Base-by-base conservation (phyloP, 2,329 filamentous ascomycete genomes). In the Neospermospora avenae region DNA sequence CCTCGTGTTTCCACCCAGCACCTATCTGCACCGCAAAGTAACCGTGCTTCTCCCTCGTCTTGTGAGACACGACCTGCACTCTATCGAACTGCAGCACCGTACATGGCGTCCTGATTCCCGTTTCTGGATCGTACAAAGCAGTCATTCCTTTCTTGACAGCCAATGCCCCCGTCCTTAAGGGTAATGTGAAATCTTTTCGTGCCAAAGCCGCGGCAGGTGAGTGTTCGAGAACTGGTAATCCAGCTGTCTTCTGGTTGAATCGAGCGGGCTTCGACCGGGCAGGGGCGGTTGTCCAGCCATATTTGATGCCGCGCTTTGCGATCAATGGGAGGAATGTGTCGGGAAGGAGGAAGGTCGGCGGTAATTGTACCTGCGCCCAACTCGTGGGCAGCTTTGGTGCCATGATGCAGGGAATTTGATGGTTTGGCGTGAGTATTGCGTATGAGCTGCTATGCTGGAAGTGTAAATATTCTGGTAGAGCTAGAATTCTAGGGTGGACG, bases 61-160 rank as follows among this genome's bases (percentile, higher is more conserved):
- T 97, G 77, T 90, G 88, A 61, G 88, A 87, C 41, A 97, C 80
- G 8, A 97, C 92, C 77, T 98, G 89, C 63, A 96, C 92, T 69
- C 91, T 83, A 75, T 99, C 95, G 69, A 99, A 82, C 78, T 98
- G 93, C 59, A 99, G 83, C 56, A 99, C 89, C 14, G 95, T 99
- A 80, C 92, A 96, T 20, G 93, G 83, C 60, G 87, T 89, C 65
- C 93, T 87, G 65, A 83, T 83, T 68, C 90, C 89, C 25, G 90
- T 89, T 69, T 86, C 84, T 0, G 83, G 77, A 71, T 92, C 87
- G 81, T 89, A 98, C 66, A 97, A 77, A 62, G 89, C 93, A 45
- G 92, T 96, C 90, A 99, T 98, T 75, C 95, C 95, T 78, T 93
- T 93, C 78, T 99, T 99, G 73, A 87, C 82, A 13, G 89, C 92